These are phyloP conservation scores for Cucumis melo DNA, from an alignment of 306 rosid species.

Conservation along the genomic window DNA sequence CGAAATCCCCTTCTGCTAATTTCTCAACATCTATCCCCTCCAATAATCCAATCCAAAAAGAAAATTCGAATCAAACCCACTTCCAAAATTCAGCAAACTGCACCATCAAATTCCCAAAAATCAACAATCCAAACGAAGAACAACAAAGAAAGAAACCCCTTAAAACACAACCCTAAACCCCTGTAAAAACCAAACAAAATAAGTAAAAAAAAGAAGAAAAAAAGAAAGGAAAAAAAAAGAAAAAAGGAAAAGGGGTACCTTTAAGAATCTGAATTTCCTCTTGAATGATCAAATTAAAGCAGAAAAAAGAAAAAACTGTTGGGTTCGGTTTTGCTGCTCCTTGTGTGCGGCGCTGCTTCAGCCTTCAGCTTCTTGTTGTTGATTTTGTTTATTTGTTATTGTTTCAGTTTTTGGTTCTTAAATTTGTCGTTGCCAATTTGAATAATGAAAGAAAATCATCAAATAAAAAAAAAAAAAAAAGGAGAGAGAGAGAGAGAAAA, in stretches of 20 bases:
- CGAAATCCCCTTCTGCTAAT: constrained; percentile 20
- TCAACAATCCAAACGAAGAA: neutral
- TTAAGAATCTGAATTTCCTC: constrained; percentile 14
- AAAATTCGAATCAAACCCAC: constrained; percentile 32
- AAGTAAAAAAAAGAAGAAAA: neutral
- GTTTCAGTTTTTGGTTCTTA: neutral
- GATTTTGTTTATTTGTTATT: neutral
- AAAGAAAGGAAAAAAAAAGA: neutral
- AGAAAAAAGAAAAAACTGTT: neutral
- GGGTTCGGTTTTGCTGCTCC: neutral
- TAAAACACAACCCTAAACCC: constrained; percentile 21
- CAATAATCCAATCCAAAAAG: constrained; percentile 13
- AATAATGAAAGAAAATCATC: neutral
- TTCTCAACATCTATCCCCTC: constrained; percentile 35
- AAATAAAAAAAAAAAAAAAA: constrained; percentile 13
- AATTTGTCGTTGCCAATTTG: neutral
- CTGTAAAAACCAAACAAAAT: neutral
- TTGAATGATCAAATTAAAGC: constrained; percentile 6
- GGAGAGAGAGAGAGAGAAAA: constrained; percentile 22
- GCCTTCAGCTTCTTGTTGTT: neutral
- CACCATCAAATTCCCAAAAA: constrained; percentile 1
- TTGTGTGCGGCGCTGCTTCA: neutral
- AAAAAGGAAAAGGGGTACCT: constrained; percentile 8
- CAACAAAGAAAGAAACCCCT: neutral
- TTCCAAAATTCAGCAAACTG: constrained; percentile 5